Evolutionary conservation across 2,329 filamentous ascomycete genomes (phyloP).

Genomic region (Sarocladium oryzae): DNA sequence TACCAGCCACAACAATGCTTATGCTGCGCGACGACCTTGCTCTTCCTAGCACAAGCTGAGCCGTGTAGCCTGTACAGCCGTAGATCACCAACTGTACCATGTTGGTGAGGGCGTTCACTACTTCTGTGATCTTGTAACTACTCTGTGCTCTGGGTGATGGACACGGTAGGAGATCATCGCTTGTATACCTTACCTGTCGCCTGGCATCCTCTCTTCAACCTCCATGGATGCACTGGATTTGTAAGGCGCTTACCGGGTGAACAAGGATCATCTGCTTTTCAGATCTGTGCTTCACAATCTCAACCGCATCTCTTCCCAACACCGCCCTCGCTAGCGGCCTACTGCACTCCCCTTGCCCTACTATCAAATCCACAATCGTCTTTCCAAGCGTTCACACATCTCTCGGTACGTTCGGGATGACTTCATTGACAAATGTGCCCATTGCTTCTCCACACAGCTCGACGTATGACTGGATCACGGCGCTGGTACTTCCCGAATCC

Average conservation of each 20-base stretch:
- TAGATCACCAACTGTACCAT: conserved; percentile 15
- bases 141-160: background rate
- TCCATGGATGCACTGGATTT: too few species aligned
- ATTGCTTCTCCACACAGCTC: background rate
- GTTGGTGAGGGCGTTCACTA: too few species aligned
- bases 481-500: background rate
- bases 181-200: too few species aligned
- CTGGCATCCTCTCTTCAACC: too few species aligned
- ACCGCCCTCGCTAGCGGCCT: background rate
- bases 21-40: conserved; percentile 12
- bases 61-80: conserved; percentile 18
- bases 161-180: too few species aligned
- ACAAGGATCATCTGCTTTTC: background rate
- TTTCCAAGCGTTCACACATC: background rate
- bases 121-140: too few species aligned
- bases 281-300: background rate
- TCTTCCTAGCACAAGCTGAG: conserved; percentile 14
- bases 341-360: background rate
- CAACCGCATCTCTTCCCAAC: background rate
- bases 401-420: background rate
- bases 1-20: conserved; percentile 12
- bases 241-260: too few species aligned
- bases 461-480: background rate
- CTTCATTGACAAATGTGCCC: background rate
- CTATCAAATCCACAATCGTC: background rate